Percentiles rank a stretch among this genome's conserved stretches.
Conservation (phyloP, 2,329 filamentous ascomycete genomes). For the Neonectria ditissima region DNA sequence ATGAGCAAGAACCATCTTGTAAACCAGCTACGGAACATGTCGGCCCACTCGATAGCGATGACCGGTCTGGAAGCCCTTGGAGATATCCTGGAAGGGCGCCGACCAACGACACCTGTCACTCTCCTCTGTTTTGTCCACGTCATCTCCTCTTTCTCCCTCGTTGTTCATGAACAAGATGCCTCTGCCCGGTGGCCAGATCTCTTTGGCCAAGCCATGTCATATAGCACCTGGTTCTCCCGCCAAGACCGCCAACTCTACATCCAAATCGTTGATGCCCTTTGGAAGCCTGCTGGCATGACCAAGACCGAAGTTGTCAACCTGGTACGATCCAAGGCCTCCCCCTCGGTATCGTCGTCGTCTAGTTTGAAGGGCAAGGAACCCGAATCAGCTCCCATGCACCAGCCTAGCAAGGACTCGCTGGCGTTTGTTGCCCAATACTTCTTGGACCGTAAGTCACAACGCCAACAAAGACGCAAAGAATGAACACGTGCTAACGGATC, state of each 20-base stretch:
- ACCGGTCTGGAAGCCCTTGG: constrained; percentile 57
- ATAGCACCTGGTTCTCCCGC: constrained; percentile 54
- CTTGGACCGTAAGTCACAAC: constrained; percentile 60
- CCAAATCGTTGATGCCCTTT: constrained; percentile 59
- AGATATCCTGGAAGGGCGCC: constrained; percentile 54
- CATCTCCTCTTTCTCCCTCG: constrained; percentile 62
- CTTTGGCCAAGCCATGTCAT: constrained; percentile 61
- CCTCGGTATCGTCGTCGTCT: constrained; percentile 34
- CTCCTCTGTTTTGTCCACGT: constrained; percentile 65
- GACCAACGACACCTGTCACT: constrained; percentile 55
- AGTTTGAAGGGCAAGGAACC: constrained; percentile 59
- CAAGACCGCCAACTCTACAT: constrained; percentile 55
- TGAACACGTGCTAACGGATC: constrained; percentile 7
- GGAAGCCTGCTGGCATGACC: constrained; percentile 58
- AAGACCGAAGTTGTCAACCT: constrained; percentile 46
- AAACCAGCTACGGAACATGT: constrained; percentile 54
- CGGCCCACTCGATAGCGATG: constrained; percentile 53
- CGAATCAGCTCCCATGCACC: constrained; percentile 48
- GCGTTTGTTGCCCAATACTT: constrained; percentile 59
- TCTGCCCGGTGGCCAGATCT: constrained; percentile 52
- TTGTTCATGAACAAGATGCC: constrained; percentile 58
- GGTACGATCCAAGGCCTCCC: constrained; percentile 38
- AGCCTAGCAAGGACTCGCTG: constrained; percentile 52
- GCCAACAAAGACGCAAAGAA: too few species aligned
- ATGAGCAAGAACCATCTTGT: constrained; percentile 57